A percentile compares a stretch with the other conserved stretches of the same genome.
Conservation (phyloP, 1,284 basidiomycete species). For the Inonotus hispidus region DNA sequence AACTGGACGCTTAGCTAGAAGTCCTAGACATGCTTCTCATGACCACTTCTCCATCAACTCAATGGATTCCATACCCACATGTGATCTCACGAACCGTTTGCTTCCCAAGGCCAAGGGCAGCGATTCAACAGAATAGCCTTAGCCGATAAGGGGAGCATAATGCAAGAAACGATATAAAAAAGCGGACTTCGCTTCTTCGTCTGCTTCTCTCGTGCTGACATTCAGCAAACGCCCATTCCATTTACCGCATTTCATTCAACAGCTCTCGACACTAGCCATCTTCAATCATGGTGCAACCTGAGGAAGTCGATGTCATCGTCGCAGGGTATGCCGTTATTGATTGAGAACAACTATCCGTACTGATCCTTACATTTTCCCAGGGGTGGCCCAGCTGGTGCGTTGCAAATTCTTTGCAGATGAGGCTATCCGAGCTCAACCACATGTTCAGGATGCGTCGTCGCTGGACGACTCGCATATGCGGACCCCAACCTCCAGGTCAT, state of each 20-base stretch:
- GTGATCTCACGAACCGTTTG: conserved; percentile 13
- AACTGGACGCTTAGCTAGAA: background rate
- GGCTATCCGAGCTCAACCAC: background rate
- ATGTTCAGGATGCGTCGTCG: conserved; percentile 43
- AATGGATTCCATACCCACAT: conserved; percentile 4
- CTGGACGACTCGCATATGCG: conserved; percentile 63
- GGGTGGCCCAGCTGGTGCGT: conserved; percentile 55
- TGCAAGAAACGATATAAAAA: background rate
- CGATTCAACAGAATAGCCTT: background rate
- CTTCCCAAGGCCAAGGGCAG: background rate
- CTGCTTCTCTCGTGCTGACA: background rate
- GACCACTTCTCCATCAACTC: conserved; percentile 7
- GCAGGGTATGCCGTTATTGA: conserved; percentile 31
- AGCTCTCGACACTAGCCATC: background rate
- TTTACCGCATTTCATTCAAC: background rate
- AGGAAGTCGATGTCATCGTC: conserved; percentile 73
- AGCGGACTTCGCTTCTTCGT: background rate
- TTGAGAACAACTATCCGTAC: background rate
- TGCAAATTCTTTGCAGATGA: background rate
- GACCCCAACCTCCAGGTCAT: conserved; percentile 69
- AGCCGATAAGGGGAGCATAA: conserved; percentile 8
- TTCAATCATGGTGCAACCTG: conserved; percentile 45
- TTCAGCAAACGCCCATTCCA: background rate
- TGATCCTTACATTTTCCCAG: conserved; percentile 27
- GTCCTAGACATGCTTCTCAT: conserved; percentile 6